A percentile compares a stretch with the other conserved stretches of the same genome.
Evolutionary conservation across 495 filamentous ascomycete genomes (phyloP).

Genomic region (Hypoxylon lienhwacheense): DNA sequence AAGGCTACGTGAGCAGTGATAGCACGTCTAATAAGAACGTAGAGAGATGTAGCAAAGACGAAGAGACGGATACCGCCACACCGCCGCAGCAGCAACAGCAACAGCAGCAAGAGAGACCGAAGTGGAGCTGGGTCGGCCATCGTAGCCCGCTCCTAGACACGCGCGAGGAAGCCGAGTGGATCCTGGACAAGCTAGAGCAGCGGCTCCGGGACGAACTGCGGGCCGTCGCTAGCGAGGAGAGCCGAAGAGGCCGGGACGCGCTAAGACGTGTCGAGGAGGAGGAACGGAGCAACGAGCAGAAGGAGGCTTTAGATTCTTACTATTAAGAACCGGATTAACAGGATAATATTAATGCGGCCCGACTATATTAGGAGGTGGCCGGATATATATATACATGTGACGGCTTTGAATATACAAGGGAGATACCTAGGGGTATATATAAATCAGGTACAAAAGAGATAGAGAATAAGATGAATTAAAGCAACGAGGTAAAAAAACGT

Average conservation of each 20-base stretch:
- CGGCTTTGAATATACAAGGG: too few relatives aligned
- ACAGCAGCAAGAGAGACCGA: constrained; percentile 9
- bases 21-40: neutral
- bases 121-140: constrained; percentile 79
- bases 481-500: too few relatives aligned
- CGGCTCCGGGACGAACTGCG: constrained; percentile 58
- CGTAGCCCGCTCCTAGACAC: constrained; percentile 72
- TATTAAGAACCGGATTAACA: too few relatives aligned
- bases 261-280: constrained; percentile 13
- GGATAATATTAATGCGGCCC: too few relatives aligned
- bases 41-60: neutral
- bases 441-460: too few relatives aligned
- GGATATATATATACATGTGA: too few relatives aligned
- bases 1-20: constrained; percentile 2
- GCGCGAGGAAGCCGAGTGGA: constrained; percentile 77
- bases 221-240: constrained; percentile 15
- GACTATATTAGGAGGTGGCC: too few relatives aligned
- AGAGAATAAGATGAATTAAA: too few relatives aligned
- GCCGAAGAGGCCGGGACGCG: constrained; percentile 3
- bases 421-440: too few relatives aligned
- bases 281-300: constrained; percentile 22
- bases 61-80: neutral
- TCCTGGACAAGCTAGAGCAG: constrained; percentile 65
- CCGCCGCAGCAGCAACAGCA: neutral
- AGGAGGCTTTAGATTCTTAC: neutral